Evolutionary conservation across 441 rosid genomes (phyloP).

Genomic region (Breynia disticha): DNA sequence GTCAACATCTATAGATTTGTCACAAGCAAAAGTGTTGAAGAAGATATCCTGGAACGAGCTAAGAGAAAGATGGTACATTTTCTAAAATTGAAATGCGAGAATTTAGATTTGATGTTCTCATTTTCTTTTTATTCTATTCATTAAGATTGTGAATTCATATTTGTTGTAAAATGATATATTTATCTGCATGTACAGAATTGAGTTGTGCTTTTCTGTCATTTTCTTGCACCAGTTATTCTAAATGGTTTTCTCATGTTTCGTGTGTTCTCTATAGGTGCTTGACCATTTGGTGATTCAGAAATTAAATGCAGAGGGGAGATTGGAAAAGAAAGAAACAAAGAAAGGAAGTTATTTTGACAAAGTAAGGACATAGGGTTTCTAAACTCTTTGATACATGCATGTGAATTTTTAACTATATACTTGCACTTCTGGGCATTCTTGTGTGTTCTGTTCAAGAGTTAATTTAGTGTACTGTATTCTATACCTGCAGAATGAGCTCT

Average conservation of each 20-base stretch:
- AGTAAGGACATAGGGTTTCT: slow-evolving; percentile 33
- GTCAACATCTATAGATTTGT: slow-evolving; percentile 99
- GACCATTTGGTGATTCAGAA: slow-evolving; percentile 99
- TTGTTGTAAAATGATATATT: background rate
- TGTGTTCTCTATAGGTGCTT: slow-evolving; percentile 59
- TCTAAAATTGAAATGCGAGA: background rate
- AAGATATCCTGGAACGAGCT: slow-evolving; percentile 98
- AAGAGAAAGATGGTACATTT: slow-evolving; percentile 90
- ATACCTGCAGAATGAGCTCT: slow-evolving; percentile 78
- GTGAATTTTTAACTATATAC: too few species aligned
- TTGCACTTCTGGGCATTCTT: background rate
- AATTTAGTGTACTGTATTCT: slow-evolving; percentile 10
- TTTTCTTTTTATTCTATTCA: too few species aligned
- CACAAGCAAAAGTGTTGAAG: slow-evolving; percentile 99
- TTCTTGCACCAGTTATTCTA: slow-evolving; percentile 3
- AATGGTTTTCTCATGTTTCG: slow-evolving; percentile 10
- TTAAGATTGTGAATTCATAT: background rate
- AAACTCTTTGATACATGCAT: too few species aligned
- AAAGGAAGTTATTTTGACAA: slow-evolving; percentile 89
- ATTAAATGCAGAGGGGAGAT: slow-evolving; percentile 97
- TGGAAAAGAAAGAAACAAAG: slow-evolving; percentile 97
- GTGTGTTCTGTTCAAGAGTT: background rate
- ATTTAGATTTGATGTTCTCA: background rate
- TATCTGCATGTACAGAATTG: background rate
- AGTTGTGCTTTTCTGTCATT: background rate